A percentile compares a stretch with the other conserved stretches of the same genome.
These are phyloP conservation scores for Sedum album DNA, from an alignment of 164 flowering plant species.

Conservation along the genomic window DNA sequence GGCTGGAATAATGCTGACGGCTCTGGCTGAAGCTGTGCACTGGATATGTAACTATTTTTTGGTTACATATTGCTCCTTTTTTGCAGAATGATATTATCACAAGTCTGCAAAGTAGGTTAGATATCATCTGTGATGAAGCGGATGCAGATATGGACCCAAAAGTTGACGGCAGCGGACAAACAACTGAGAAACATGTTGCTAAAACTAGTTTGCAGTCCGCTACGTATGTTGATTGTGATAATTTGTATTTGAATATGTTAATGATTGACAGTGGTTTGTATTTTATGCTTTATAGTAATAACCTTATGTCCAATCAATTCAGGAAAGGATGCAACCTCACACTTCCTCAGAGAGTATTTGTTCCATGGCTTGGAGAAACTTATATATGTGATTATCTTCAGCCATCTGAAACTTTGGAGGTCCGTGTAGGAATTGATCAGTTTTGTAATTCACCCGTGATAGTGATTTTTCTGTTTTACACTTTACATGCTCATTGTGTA, in stretches of 20 bases:
- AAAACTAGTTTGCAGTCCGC: conserved; percentile 31
- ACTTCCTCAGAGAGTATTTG: conserved; percentile 71
- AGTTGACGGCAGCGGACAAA: conserved; percentile 25
- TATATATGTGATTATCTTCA: conserved; percentile 74
- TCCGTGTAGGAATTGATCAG: conserved; percentile 18
- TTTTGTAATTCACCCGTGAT: not conserved
- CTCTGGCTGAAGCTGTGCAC: not conserved
- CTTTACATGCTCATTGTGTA: conserved; percentile 16
- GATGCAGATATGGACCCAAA: conserved; percentile 30
- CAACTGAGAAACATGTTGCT: conserved; percentile 28
- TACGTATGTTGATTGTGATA: conserved; percentile 28
- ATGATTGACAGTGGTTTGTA: not conserved
- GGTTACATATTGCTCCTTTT: conserved; percentile 4
- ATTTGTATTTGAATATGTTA: not conserved
- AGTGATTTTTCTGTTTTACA: not conserved
- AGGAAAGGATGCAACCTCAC: conserved; percentile 47
- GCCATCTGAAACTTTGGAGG: conserved; percentile 75
- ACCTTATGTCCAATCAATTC: conserved; percentile 14
- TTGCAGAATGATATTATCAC: conserved; percentile 62
- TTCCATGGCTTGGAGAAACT: conserved; percentile 71
- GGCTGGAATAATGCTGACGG: not conserved
- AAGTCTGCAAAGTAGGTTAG: conserved; percentile 77
- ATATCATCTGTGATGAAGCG: conserved; percentile 70
- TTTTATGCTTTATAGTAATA: not conserved
- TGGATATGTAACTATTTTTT: not conserved